Percentiles rank a stretch among this genome's conserved stretches.
Evolutionary conservation across 169 alveolate genomes (phyloP).

Genomic region (Neospora caninum): DNA sequence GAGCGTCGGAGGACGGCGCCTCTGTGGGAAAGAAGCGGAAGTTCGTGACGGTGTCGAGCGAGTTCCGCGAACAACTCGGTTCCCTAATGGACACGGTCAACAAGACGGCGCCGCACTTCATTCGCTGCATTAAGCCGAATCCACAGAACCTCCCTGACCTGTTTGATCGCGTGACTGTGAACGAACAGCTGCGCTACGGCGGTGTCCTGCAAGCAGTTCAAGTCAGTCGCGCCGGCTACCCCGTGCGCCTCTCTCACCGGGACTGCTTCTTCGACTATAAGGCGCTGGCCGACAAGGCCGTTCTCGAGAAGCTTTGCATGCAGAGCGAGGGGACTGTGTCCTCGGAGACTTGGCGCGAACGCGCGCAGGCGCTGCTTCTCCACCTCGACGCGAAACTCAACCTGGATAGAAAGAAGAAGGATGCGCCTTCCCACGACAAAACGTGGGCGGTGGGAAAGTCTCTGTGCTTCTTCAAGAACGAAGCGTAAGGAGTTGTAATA

Average conservation of each 20-base stretch:
- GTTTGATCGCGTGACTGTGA: constrained; percentile 83
- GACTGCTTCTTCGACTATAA: constrained; percentile 86
- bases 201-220: constrained; percentile 92
- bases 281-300: constrained; percentile 72
- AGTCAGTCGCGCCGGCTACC: constrained; percentile 95
- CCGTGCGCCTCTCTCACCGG: constrained; percentile 90
- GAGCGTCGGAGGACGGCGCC: constrained; percentile 29
- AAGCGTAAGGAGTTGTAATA: neutral
- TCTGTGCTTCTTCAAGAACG: constrained; percentile 64
- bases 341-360: constrained; percentile 4
- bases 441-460: constrained; percentile 72
- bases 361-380: constrained; percentile 11
- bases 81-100: constrained; percentile 86
- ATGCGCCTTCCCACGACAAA: neutral
- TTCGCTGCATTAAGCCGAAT: constrained; percentile 95
- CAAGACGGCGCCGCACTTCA: constrained; percentile 89
- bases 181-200: constrained; percentile 77
- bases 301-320: neutral
- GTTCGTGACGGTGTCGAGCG: constrained; percentile 84
- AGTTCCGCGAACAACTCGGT: constrained; percentile 91
- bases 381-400: constrained; percentile 14
- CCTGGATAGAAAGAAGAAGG: neutral
- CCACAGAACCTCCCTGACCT: constrained; percentile 80
- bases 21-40: neutral
- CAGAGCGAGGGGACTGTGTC: neutral